Conservation (phyloP, 345 rosid genomes). For the Rhizophora apiculata region DNA sequence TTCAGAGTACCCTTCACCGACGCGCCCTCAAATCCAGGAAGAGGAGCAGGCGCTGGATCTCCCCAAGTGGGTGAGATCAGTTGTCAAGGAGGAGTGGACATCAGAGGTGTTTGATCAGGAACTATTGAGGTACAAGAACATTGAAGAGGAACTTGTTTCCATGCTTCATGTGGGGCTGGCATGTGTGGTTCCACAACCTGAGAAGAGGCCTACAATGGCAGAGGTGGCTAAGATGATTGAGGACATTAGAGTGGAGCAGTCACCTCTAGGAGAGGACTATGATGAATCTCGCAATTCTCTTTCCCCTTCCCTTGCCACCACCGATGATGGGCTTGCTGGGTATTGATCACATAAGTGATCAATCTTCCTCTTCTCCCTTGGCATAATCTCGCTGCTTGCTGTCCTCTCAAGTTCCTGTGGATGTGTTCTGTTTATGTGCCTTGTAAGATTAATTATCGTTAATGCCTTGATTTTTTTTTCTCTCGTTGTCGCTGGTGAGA, state of each 20-base stretch:
- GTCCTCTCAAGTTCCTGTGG: neutral
- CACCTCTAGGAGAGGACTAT: slow-evolving; percentile 85
- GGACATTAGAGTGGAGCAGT: slow-evolving; percentile 89
- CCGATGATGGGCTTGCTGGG: slow-evolving; percentile 63
- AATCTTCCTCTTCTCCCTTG: neutral
- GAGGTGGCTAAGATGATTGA: slow-evolving; percentile 89
- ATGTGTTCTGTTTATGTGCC: slow-evolving; percentile 11
- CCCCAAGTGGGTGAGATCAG: slow-evolving; percentile 91
- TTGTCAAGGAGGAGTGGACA: slow-evolving; percentile 96
- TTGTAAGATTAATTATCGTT: slow-evolving; percentile 14
- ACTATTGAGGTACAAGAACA: slow-evolving; percentile 89
- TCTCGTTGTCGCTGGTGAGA: slow-evolving; percentile 10
- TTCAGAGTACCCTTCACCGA: slow-evolving; percentile 66
- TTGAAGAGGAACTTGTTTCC: slow-evolving; percentile 82
- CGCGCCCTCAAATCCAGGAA: slow-evolving; percentile 51
- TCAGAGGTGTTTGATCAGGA: slow-evolving; percentile 96
- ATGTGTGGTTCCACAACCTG: slow-evolving; percentile 71
- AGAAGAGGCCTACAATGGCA: slow-evolving; percentile 77
- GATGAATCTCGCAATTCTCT: slow-evolving; percentile 86
- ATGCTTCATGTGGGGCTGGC: slow-evolving; percentile 90
- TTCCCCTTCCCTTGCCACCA: slow-evolving; percentile 85
- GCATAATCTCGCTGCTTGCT: slow-evolving; percentile 34
- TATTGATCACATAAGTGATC: slow-evolving; percentile 21
- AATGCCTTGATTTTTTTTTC: neutral
- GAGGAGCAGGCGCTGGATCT: slow-evolving; percentile 66